phyloP scores from a whole-genome alignment of 345 rosid genomes.

The Nephelium lappaceum region DNA sequence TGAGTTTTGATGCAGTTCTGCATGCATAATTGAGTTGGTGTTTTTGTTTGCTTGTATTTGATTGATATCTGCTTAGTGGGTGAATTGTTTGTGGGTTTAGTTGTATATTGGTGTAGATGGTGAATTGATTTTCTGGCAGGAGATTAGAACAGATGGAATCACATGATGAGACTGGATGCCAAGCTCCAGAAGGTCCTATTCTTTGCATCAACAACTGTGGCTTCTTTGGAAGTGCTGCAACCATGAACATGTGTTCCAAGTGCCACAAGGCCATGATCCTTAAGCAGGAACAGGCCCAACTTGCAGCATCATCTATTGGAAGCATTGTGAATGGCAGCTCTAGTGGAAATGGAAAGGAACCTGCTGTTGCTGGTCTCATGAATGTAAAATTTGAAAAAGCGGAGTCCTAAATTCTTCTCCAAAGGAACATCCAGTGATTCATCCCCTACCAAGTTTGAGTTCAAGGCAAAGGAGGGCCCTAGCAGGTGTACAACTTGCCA shows the following conservation, averaged over 20 bases:
- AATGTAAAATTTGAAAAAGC: slow-evolving; percentile 29
- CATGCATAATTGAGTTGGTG: background rate
- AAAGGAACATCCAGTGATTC: slow-evolving; percentile 24
- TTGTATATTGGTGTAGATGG: background rate
- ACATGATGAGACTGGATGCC: slow-evolving; percentile 58
- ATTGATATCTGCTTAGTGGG: background rate
- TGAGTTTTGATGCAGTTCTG: background rate
- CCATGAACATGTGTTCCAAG: slow-evolving; percentile 63
- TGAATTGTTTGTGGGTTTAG: background rate
- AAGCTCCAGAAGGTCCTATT: slow-evolving; percentile 53
- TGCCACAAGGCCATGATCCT: slow-evolving; percentile 53
- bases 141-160: slow-evolving; percentile 43
- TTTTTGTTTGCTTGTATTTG: no score
- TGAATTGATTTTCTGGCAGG: slow-evolving; percentile 26
- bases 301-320: slow-evolving; percentile 46
- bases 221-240: slow-evolving; percentile 63
- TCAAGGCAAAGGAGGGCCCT: slow-evolving; percentile 46
- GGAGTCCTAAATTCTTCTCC: slow-evolving; percentile 25
- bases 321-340: slow-evolving; percentile 45
- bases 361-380: slow-evolving; percentile 15
- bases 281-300: slow-evolving; percentile 52
- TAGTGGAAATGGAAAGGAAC: slow-evolving; percentile 35
- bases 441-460: slow-evolving; percentile 21
- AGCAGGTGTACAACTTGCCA: slow-evolving; percentile 55
- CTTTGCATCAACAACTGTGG: slow-evolving; percentile 58